A percentile compares a stretch with the other conserved stretches of the same genome.
Evolutionary conservation across 2,329 filamentous ascomycete genomes (phyloP).

Genomic region (Curvularia sp.): DNA sequence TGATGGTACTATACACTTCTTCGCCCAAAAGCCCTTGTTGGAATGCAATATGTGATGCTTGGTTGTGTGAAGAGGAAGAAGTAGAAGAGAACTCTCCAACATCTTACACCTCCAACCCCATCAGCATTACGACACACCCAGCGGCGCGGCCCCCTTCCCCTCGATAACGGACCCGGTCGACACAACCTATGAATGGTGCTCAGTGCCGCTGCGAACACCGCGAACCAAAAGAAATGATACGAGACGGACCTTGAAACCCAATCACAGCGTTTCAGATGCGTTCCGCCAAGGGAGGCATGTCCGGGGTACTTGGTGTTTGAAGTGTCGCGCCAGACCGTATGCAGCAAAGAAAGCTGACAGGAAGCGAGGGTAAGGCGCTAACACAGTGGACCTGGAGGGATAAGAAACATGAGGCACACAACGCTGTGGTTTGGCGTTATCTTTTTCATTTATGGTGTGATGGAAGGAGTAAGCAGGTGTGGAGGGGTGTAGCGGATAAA

Average conservation of each 20-base stretch:
- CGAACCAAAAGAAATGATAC: not conserved
- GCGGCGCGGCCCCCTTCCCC: not conserved
- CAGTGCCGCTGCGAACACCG: not conserved
- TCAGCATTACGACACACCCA: not conserved
- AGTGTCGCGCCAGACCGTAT: constrained; percentile 13
- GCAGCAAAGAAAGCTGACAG: constrained; percentile 2
- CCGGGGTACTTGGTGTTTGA: constrained; percentile 8
- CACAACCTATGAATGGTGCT: not conserved
- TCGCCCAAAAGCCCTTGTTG: not conserved
- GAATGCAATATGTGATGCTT: no score
- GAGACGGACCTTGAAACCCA: not conserved
- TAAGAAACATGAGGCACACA: not conserved
- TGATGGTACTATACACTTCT: not conserved
- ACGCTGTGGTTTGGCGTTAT: not conserved
- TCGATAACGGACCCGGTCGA: not conserved
- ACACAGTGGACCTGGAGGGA: not conserved
- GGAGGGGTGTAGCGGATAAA: not conserved
- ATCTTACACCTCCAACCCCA: not conserved
- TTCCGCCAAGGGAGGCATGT: not conserved
- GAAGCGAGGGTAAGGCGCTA: not conserved
- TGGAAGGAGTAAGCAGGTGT: not conserved
- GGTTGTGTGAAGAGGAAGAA: not conserved
- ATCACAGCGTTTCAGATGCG: not conserved
- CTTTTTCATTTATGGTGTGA: not conserved
- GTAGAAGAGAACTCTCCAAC: not conserved